Evolutionary conservation across 768 basidiomycete genomes (phyloP), one percentile per base, ranked within the genome.

Genomic region (Lentinula aciculospora): DNA sequence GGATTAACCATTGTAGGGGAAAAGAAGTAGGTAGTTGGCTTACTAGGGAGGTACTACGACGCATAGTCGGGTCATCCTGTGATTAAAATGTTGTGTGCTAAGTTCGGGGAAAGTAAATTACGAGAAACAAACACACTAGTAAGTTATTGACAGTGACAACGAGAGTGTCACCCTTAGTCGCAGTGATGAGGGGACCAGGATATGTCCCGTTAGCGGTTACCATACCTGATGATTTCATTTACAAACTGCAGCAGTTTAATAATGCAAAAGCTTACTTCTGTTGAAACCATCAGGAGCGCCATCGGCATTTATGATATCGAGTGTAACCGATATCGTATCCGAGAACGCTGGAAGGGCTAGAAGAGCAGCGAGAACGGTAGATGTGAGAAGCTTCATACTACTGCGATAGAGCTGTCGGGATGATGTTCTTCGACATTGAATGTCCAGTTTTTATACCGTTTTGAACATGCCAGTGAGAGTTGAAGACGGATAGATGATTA

Each of bases 221-320:
- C 47, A 49, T 49, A n/a, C 27, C 47, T 49, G n/a, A 9, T 21
- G 13, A 31, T 9, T 9, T n/a, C 13, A n/a, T 12, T 7, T 17
- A 31, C 27, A 17, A 6, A 49, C 17, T n/a, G n/a, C n/a, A n/a
- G n/a, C n/a, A n/a, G 17, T 17, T 49, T 29, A 32, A 32, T 13
- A 31, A 49, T 1, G 12, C 27, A 12, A 49, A 27, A 1, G 53
- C 67, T 59, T 68, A 62, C 68, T 68, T 53, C 68, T 64, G 10
- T 34, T 37, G 58, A 71, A 76, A 31, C 77, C 79, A 64, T 80
- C 78, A 2, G 79, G 79, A 8, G 75, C 67, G 44, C 80, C 69
- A 13, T 69, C 57, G 46, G 67, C 68, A 65, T 78, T 79, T 28
- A 62, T 61, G 47, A 78, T 66, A 59, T 73, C 66, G 21, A 77